phyloP scores from a whole-genome alignment of 2,329 filamentous ascomycete species.

The Scytalidium sp. region DNA sequence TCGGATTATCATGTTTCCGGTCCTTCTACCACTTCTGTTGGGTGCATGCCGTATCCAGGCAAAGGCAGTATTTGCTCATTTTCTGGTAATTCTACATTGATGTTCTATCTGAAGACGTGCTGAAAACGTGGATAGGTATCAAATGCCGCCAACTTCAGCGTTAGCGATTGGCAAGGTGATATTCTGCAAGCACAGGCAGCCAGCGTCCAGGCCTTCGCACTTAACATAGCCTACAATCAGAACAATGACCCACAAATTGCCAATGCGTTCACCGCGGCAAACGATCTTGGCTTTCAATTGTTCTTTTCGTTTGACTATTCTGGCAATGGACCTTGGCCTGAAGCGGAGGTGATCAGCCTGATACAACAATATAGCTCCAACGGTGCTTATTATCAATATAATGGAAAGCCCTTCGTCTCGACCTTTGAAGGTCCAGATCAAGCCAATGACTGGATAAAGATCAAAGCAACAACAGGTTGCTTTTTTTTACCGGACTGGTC shows the following conservation, averaged over 20 bases:
- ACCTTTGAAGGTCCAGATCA: constrained; percentile 44
- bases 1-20: too few species aligned
- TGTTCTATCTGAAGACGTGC: background rate
- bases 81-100: constrained; percentile 17
- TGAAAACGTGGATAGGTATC: constrained; percentile 19
- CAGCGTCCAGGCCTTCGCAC: constrained; percentile 37
- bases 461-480: constrained; percentile 30
- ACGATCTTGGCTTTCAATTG: constrained; percentile 31
- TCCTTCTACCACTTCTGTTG: background rate
- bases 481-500: constrained; percentile 41
- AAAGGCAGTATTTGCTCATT: constrained; percentile 24
- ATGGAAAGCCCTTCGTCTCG: constrained; percentile 39
- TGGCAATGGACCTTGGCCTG: constrained; percentile 24
- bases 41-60: background rate
- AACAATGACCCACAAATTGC: constrained; percentile 13
- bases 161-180: constrained; percentile 28
- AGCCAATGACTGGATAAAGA: constrained; percentile 36
- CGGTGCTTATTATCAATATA: constrained; percentile 26
- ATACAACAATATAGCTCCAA: constrained; percentile 22
- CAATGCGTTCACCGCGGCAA: constrained; percentile 26
- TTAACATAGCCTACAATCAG: constrained; percentile 27
- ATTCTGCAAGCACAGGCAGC: constrained; percentile 32
- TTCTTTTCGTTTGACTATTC: constrained; percentile 42
- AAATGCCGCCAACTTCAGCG: constrained; percentile 18
- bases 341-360: constrained; percentile 21